A percentile compares a stretch with the other conserved stretches of the same genome.
Evolutionary conservation across 257 asterid species (phyloP).

Genomic region (Thymus quinquecostatus): DNA sequence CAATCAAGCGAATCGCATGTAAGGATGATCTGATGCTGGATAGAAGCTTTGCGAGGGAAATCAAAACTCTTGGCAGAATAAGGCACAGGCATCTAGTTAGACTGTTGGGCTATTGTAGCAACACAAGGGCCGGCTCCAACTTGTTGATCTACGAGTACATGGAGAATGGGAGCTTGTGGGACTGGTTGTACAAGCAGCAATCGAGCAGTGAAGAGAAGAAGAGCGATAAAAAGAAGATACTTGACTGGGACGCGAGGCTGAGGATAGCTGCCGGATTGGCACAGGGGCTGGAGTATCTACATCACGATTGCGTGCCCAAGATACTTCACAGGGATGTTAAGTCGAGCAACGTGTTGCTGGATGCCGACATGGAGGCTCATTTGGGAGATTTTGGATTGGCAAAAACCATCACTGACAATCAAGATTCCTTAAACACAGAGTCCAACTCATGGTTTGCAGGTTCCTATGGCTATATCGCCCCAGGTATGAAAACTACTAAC

Average conservation of each 20-base stretch:
- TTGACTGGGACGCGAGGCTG: constrained; percentile 77
- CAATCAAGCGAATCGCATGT: constrained; percentile 73
- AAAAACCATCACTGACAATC: constrained; percentile 53
- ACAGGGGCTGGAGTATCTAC: constrained; percentile 92
- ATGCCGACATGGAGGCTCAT: constrained; percentile 86
- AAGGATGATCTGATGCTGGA: constrained; percentile 72
- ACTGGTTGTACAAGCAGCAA: constrained; percentile 69
- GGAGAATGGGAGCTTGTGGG: constrained; percentile 96
- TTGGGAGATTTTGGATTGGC: constrained; percentile 96
- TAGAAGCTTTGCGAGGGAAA: constrained; percentile 85
- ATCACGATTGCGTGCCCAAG: constrained; percentile 90
- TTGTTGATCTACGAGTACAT: constrained; percentile 86
- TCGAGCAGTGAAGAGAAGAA: constrained; percentile 42
- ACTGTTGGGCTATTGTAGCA: constrained; percentile 77
- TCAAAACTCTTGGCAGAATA: constrained; percentile 84
- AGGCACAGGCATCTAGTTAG: constrained; percentile 87
- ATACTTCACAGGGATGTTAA: constrained; percentile 90
- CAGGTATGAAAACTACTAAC: constrained; percentile 52
- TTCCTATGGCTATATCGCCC: constrained; percentile 94
- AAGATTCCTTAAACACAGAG: constrained; percentile 66
- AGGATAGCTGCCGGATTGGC: constrained; percentile 85
- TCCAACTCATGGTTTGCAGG: constrained; percentile 86
- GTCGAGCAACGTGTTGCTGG: constrained; percentile 79
- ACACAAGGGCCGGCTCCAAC: constrained; percentile 62
- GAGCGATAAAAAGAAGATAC: constrained; percentile 43